Conservation (phyloP, 75 land plant species). For the Chamaecyparis obtusa region DNA sequence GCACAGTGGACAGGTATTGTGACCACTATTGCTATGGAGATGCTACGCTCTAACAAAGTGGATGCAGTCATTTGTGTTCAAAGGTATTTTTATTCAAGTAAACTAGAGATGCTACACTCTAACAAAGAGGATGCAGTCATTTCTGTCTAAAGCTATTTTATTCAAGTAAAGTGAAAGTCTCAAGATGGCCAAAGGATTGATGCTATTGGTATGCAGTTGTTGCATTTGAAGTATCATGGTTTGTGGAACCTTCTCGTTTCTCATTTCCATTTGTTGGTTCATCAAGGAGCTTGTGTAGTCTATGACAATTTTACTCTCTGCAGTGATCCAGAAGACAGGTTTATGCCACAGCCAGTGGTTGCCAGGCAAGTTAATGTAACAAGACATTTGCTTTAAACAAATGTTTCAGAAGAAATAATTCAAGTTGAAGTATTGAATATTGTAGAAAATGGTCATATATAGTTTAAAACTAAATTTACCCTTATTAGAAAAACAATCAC, state of each 20-base stretch:
- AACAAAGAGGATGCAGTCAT: slow-evolving; percentile 91
- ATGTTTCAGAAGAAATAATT: neutral
- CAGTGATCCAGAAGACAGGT: slow-evolving; percentile 97
- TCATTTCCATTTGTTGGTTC: neutral
- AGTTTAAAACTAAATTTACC: neutral
- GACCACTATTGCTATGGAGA: slow-evolving; percentile 95
- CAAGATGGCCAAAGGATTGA: neutral
- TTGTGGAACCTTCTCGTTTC: neutral
- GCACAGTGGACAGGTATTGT: slow-evolving; percentile 99
- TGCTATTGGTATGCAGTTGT: slow-evolving; percentile 5
- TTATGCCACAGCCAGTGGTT: slow-evolving; percentile 79
- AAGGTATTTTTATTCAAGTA: slow-evolving; percentile 50
- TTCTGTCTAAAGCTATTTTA: slow-evolving; percentile 87
- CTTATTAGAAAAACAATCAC: neutral
- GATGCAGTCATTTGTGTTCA: slow-evolving; percentile 98
- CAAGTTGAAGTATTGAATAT: neutral
- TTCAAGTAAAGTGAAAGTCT: too few relatives aligned
- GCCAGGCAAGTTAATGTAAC: slow-evolving; percentile 61
- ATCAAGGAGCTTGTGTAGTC: neutral
- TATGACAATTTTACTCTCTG: slow-evolving; percentile 1
- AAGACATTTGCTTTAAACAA: neutral
- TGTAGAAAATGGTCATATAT: neutral
- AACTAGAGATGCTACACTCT: slow-evolving; percentile 73
- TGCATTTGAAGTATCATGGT: neutral
- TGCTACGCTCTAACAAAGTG: slow-evolving; percentile 78